phyloP scores from a whole-genome alignment of 331 rosid species.

The Spiraea crenata region DNA sequence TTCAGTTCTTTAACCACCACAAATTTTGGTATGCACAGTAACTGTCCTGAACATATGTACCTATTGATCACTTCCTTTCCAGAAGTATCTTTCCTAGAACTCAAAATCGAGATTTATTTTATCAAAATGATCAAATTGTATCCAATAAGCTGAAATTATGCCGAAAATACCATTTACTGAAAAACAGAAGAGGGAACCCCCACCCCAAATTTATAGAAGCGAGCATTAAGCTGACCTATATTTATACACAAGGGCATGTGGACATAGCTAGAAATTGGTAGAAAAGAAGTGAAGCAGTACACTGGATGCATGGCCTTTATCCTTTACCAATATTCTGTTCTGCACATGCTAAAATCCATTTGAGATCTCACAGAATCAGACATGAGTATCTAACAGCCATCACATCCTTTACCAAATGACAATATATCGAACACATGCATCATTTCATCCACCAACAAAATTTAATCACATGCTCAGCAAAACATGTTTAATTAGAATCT shows the following conservation, averaged over 20 bases:
- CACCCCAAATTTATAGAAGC: not conserved
- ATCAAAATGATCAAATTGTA: not conserved
- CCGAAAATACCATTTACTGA: not conserved
- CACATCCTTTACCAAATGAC: constrained; percentile 3
- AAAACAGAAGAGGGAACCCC: not conserved
- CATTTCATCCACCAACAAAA: not conserved
- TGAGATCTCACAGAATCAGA: not conserved
- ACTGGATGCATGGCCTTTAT: not conserved
- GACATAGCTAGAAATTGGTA: constrained; percentile 1
- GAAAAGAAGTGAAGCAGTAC: not conserved
- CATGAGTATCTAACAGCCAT: not conserved
- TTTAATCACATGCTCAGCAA: not conserved
- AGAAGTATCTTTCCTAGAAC: not conserved
- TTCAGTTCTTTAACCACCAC: not conserved
- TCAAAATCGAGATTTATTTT: not conserved
- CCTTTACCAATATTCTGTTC: not conserved
- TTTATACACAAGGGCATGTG: not conserved
- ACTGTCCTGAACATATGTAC: no score
- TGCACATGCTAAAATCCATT: not conserved
- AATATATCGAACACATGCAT: not conserved
- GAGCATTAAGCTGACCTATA: not conserved
- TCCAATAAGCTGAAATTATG: not conserved
- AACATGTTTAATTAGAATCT: constrained; percentile 2
- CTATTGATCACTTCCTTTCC: no score
- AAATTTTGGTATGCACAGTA: not conserved